Conservation (phyloP, 805 yeast genomes). For the Yarrowia alimentaria region DNA sequence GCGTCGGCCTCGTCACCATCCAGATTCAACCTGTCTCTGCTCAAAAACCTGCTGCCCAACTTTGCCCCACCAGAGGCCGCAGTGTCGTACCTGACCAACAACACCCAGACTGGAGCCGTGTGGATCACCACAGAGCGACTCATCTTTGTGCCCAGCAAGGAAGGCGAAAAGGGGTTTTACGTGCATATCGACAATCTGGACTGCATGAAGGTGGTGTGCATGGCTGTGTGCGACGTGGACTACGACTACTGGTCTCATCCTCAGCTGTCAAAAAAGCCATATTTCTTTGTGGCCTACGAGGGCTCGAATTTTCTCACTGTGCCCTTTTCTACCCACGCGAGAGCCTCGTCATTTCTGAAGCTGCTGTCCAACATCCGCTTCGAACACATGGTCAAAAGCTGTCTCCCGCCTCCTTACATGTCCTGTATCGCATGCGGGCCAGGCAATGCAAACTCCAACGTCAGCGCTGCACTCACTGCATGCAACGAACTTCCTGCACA, state of each 20-base stretch:
- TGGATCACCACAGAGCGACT: constrained; percentile 36
- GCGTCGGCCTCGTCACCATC: too few species aligned
- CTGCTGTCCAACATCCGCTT: constrained; percentile 38
- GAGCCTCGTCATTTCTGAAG: constrained; percentile 35
- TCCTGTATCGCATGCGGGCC: constrained; percentile 1
- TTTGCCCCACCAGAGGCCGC: constrained; percentile 27
- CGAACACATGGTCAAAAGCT: constrained; percentile 38
- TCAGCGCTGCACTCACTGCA: too few species aligned
- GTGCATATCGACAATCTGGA: constrained; percentile 30
- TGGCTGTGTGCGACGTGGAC: constrained; percentile 25
- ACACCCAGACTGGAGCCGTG: constrained; percentile 30
- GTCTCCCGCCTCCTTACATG: constrained; percentile 37
- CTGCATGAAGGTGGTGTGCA: constrained; percentile 33
- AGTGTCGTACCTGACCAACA: constrained; percentile 30
- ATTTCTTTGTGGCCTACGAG: constrained; percentile 32
- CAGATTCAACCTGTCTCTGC: constrained; percentile 12
- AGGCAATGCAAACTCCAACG: too few species aligned
- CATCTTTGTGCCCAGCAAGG: constrained; percentile 33
- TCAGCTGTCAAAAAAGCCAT: constrained; percentile 17
- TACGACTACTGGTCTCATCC: constrained; percentile 22
- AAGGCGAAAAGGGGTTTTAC: constrained; percentile 29
- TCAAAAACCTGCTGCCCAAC: constrained; percentile 15
- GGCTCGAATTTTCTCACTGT: constrained; percentile 33
- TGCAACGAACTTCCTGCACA: too few species aligned
- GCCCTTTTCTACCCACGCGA: constrained; percentile 35